phyloP scores from a whole-genome alignment of 441 rosid genomes.

The Jatropha multifida region DNA sequence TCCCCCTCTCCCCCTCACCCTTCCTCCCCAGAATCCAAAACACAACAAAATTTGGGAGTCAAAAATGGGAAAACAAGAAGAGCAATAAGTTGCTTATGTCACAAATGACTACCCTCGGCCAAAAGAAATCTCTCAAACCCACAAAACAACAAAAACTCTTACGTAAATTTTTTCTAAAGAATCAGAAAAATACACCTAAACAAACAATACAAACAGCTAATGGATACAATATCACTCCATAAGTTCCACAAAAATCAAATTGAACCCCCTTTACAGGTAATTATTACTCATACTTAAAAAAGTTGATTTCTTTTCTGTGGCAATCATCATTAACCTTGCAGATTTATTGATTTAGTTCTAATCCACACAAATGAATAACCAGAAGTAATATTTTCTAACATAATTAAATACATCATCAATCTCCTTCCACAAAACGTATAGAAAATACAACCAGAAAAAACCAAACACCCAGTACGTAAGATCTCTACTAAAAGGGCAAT shows the following conservation, averaged over 20 bases:
- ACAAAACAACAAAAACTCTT: constrained; percentile 36
- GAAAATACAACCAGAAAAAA: constrained; percentile 37
- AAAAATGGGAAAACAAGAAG: constrained; percentile 11
- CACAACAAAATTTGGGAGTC: constrained; percentile 1
- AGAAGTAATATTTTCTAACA: constrained; percentile 8
- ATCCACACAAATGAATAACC: constrained; percentile 4
- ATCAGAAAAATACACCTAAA: constrained; percentile 24
- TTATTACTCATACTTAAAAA: constrained; percentile 16
- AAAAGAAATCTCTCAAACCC: constrained; percentile 25
- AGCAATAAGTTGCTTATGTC: constrained; percentile 21
- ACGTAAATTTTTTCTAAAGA: constrained; percentile 21
- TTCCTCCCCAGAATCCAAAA: constrained; percentile 2
- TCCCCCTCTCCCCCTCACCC: constrained; percentile 2
- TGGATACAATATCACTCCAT: constrained; percentile 22
- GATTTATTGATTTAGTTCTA: not conserved
- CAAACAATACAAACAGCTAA: constrained; percentile 17
- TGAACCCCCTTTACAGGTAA: not conserved
- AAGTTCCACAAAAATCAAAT: constrained; percentile 16
- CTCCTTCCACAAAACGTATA: constrained; percentile 17
- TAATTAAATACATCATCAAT: constrained; percentile 4
- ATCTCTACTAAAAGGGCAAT: constrained; percentile 41
- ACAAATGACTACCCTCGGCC: constrained; percentile 29
- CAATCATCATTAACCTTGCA: constrained; percentile 14
- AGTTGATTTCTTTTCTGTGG: not conserved
- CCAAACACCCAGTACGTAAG: constrained; percentile 40